Conservation (phyloP, 1,284 basidiomycete species). For the Chondrostereum purpureum region DNA sequence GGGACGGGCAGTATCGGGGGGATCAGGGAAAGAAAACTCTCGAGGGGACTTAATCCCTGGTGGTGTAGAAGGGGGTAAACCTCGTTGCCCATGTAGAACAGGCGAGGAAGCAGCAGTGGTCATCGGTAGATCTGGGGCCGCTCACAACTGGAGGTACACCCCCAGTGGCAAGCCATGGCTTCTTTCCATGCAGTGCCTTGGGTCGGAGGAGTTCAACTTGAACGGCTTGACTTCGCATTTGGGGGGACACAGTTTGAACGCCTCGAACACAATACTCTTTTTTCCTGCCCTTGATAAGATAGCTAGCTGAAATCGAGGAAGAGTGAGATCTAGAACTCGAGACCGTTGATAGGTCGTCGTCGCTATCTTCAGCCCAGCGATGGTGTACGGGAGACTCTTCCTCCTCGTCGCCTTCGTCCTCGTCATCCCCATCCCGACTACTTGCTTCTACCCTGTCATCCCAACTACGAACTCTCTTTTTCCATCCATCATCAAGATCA, state of each 20-base stretch:
- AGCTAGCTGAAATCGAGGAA: constrained; percentile 25
- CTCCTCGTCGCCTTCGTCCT: constrained; percentile 68
- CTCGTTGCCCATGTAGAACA: constrained; percentile 12
- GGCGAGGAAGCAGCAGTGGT: constrained; percentile 22
- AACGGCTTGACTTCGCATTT: constrained; percentile 44
- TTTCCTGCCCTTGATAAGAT: constrained; percentile 29
- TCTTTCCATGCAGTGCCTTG: constrained; percentile 21
- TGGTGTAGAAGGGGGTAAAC: constrained; percentile 7
- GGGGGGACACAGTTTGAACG: constrained; percentile 51
- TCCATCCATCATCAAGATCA: constrained; percentile 35
- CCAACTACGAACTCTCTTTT: constrained; percentile 37
- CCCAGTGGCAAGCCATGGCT: constrained; percentile 28
- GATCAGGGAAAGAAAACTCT: constrained; percentile 16
- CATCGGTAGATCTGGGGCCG: constrained; percentile 19
- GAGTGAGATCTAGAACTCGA: constrained; percentile 32
- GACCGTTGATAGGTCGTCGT: constrained; percentile 23
- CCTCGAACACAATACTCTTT: constrained; percentile 53
- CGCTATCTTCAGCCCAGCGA: constrained; percentile 30
- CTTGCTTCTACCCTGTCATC: constrained; percentile 55
- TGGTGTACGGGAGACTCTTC: constrained; percentile 27
- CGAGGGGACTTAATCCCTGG: constrained; percentile 19
- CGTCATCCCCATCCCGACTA: constrained; percentile 77
- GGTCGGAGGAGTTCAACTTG: constrained; percentile 36
- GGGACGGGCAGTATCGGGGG: constrained; percentile 9
- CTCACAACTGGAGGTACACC: constrained; percentile 20